Base-by-base conservation (phyloP, 352 stramenopile species). In the Thraustochytrium striatum region DNA sequence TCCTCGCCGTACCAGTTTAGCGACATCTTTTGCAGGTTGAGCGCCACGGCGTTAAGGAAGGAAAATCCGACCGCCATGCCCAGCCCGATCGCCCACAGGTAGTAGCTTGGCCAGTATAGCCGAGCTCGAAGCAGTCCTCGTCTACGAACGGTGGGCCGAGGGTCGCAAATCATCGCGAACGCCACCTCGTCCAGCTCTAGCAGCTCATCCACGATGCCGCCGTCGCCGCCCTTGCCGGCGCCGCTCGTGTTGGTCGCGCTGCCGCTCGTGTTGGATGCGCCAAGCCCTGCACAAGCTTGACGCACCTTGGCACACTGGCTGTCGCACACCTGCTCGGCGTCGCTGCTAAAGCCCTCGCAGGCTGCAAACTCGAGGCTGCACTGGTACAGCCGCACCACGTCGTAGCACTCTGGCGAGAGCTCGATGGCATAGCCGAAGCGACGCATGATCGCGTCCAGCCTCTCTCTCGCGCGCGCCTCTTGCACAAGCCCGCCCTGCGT, bases 11-110 rank as follows among this genome's bases (percentile, higher is more conserved):
- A 91, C 53, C 86, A 85, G 28, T 88, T 83, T 87, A 95, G 92
- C 8, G 86, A 92, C 19, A 94, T 86, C 84, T 95, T 95, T 85
- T 95, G 91, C 47, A 95, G 75, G 79, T 95, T 95, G 62, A 95
- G 92, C n/a, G 88, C 91, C 36, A 95, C 84, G 57, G 90, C 93
- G 73, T 93, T 93, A 65, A 94, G 87, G 32, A 95, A 85, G 9
- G 88, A 93, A 79, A 95, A 94, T 35, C 92, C 83, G 33, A 95
- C 87, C 57, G 88, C 91, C 81, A 94, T 92, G 61, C 89, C 87
- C 72, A 94, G 93, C 16, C 89, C 90, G 0, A 91, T 88, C 55
- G 92, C 87, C 89, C 89, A 94, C 88, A 93, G 91, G 53, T 88
- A 88, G 19, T 70, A 82, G 5, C 25, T 41, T n/a, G 62, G 72